Percentiles rank a stretch among this genome's conserved stretches.
Evolutionary conservation across 805 yeast species (phyloP).

Genomic region (Komagataella mondaviorum): DNA sequence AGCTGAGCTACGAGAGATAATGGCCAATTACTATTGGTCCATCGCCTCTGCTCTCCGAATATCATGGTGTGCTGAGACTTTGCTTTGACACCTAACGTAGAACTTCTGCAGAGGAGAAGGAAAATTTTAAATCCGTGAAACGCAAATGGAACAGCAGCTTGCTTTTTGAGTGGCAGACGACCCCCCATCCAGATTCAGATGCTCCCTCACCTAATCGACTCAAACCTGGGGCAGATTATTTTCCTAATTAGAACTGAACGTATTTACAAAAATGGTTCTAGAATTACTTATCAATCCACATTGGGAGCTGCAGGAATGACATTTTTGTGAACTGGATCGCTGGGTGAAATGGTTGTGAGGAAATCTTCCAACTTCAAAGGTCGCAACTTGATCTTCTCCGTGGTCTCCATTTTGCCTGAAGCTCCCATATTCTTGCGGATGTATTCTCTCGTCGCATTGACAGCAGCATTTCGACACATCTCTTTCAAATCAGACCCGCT

Average conservation of each 20-base stretch:
- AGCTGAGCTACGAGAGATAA: background rate
- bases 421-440: slow-evolving; percentile 42
- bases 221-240: background rate
- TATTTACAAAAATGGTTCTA: background rate
- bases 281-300: background rate
- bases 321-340: slow-evolving; percentile 12
- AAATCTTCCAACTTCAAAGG: slow-evolving; percentile 59
- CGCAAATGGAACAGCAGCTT: no score
- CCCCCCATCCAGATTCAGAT: background rate
- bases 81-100: background rate
- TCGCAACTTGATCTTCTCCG: slow-evolving; percentile 32
- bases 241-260: background rate
- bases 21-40: background rate
- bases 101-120: no score
- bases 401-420: slow-evolving; percentile 19
- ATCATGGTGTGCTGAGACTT: background rate
- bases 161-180: background rate
- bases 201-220: background rate
- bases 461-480: slow-evolving; percentile 85
- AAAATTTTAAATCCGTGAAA: no score
- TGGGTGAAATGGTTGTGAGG: slow-evolving; percentile 21
- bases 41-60: background rate
- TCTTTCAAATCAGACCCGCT: slow-evolving; percentile 92
- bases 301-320: background rate
- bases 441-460: slow-evolving; percentile 78